Evolutionary conservation across 768 basidiomycete genomes (phyloP).

Genomic region (Chalciporus chontae): DNA sequence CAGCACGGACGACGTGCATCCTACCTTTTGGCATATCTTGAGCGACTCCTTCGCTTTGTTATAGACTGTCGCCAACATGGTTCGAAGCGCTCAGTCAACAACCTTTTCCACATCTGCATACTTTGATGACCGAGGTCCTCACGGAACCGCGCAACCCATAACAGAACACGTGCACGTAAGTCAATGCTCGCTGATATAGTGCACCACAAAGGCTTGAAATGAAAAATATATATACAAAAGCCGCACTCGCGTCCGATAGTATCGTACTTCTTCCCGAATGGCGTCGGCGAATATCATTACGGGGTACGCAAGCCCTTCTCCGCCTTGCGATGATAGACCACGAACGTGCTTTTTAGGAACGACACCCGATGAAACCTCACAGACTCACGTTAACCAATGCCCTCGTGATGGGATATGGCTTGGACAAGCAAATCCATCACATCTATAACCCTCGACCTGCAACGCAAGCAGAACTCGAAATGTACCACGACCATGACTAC

Average conservation of each 20-base stretch:
- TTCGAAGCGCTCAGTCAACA: conserved; percentile 35
- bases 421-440: conserved; percentile 92
- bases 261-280: conserved; percentile 94
- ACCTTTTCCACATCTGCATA: conserved; percentile 75
- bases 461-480: conserved; percentile 83
- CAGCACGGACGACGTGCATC: too few species aligned
- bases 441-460: conserved; percentile 88
- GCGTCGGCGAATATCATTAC: conserved; percentile 94
- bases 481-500: conserved; percentile 94
- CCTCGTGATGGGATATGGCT: conserved; percentile 91
- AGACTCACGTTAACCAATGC: conserved; percentile 94
- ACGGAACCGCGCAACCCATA: conserved; percentile 74
- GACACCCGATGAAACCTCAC: conserved; percentile 98
- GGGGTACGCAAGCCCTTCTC: conserved; percentile 55
- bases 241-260: conserved; percentile 65
- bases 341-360: conserved; percentile 56
- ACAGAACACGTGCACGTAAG: conserved; percentile 76
- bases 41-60: background rate
- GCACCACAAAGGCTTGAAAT: conserved; percentile 13
- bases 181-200: conserved; percentile 6
- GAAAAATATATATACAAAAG: too few species aligned
- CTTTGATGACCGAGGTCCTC: conserved; percentile 69
- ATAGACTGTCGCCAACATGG: conserved; percentile 26
- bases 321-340: conserved; percentile 1
- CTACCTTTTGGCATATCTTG: background rate